Conservation (phyloP, 2,329 filamentous ascomycete genomes). For the Paecilomyces sp. region DNA sequence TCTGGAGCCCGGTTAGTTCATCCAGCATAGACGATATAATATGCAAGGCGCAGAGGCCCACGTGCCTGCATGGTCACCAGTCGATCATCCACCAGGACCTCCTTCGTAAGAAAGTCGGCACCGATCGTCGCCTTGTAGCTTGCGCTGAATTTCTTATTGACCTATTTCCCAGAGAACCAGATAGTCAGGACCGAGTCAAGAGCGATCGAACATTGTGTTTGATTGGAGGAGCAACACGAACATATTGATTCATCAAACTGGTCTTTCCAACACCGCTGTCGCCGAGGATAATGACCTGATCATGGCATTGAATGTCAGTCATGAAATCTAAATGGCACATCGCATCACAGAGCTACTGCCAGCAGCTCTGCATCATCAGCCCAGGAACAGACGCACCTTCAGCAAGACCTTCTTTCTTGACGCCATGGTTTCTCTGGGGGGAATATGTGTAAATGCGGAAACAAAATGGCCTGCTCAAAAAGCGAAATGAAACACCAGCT, state of each 20-base stretch:
- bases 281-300: constrained; percentile 93
- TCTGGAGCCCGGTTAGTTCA: constrained; percentile 46
- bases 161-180: constrained; percentile 46
- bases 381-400: constrained; percentile 54
- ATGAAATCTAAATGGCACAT: background rate
- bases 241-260: constrained; percentile 99
- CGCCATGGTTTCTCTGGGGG: constrained; percentile 48
- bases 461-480: constrained; percentile 4
- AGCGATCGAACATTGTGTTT: background rate
- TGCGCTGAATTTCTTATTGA: constrained; percentile 99
- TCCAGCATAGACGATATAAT: background rate
- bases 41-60: constrained; percentile 1
- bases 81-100: constrained; percentile 93
- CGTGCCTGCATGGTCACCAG: constrained; percentile 95
- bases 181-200: background rate
- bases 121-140: constrained; percentile 99
- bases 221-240: constrained; percentile 43
- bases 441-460: background rate
- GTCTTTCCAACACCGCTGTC: constrained; percentile 99
- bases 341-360: background rate
- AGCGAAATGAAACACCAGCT: background rate
- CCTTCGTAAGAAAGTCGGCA: constrained; percentile 95
- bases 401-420: constrained; percentile 84
- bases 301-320: constrained; percentile 9
- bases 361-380: constrained; percentile 1